phyloP scores from a whole-genome alignment of 2,329 filamentous ascomycete genomes.

The Aureobasidium sp. region DNA sequence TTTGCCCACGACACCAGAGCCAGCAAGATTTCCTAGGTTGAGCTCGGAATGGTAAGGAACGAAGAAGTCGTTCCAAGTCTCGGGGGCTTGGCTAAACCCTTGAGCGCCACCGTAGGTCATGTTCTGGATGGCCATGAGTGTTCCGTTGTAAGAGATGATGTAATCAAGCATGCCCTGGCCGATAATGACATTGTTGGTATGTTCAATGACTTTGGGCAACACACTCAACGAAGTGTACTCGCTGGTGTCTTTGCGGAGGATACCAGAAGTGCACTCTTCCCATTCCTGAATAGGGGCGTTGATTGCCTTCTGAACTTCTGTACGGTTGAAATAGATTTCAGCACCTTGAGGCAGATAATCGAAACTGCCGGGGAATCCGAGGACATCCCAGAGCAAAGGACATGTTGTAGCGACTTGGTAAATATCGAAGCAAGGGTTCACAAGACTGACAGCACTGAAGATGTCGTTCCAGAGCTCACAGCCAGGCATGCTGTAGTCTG shows the following conservation, averaged over 20 bases:
- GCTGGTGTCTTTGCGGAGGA: slow-evolving; percentile 44
- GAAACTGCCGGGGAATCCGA: slow-evolving; percentile 61
- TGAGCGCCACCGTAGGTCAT: slow-evolving; percentile 70
- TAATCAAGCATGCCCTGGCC: slow-evolving; percentile 66
- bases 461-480: slow-evolving; percentile 49
- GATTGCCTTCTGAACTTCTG: slow-evolving; percentile 61
- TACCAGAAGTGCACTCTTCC: slow-evolving; percentile 48
- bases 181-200: slow-evolving; percentile 65
- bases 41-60: slow-evolving; percentile 57
- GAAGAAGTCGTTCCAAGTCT: slow-evolving; percentile 52
- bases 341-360: slow-evolving; percentile 58
- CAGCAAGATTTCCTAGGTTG: slow-evolving; percentile 45
- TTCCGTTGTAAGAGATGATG: slow-evolving; percentile 61
- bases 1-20: slow-evolving; percentile 61
- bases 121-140: slow-evolving; percentile 67
- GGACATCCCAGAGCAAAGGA: slow-evolving; percentile 60
- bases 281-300: slow-evolving; percentile 55
- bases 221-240: slow-evolving; percentile 50
- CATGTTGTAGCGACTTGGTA: slow-evolving; percentile 69
- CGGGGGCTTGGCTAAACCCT: slow-evolving; percentile 59
- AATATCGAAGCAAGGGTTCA: slow-evolving; percentile 74
- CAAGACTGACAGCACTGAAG: slow-evolving; percentile 43
- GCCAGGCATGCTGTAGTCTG: slow-evolving; percentile 35
- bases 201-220: slow-evolving; percentile 66
- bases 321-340: slow-evolving; percentile 62